Conservation (phyloP, 2,329 filamentous ascomycete species). For the Penicillium vulpinum region DNA sequence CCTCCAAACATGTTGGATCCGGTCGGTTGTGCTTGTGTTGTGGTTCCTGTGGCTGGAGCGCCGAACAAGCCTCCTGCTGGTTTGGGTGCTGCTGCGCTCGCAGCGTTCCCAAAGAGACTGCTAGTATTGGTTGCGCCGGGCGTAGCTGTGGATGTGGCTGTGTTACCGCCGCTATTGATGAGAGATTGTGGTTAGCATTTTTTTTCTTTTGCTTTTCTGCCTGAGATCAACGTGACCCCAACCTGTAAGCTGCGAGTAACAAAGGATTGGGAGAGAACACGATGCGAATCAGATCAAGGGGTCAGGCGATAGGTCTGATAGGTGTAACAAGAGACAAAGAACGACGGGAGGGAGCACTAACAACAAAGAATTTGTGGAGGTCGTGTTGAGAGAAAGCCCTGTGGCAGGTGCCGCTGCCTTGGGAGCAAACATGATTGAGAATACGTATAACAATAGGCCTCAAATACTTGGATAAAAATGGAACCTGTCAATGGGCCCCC, state of each 20-base stretch:
- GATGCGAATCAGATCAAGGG: slow-evolving; percentile 9
- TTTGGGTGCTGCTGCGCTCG: slow-evolving; percentile 30
- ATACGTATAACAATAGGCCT: slow-evolving; percentile 12
- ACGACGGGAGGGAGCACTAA: slow-evolving; percentile 32
- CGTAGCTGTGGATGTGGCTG: slow-evolving; percentile 29
- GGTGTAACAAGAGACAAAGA: slow-evolving; percentile 2
- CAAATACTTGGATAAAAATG: slow-evolving; percentile 7
- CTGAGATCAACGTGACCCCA: background rate
- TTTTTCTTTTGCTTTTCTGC: background rate
- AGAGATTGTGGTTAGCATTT: slow-evolving; percentile 18
- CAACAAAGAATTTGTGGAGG: slow-evolving; percentile 50
- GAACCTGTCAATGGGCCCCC: slow-evolving; percentile 4
- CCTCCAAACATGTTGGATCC: slow-evolving; percentile 38
- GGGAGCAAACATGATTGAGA: slow-evolving; percentile 36
- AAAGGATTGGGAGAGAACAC: background rate
- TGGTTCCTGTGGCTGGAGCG: slow-evolving; percentile 23
- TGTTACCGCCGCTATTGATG: slow-evolving; percentile 24
- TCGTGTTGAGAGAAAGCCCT: slow-evolving; percentile 56
- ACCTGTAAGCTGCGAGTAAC: background rate
- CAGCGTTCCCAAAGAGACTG: slow-evolving; percentile 34
- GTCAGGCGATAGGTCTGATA: slow-evolving; percentile 2
- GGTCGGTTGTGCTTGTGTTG: slow-evolving; percentile 32
- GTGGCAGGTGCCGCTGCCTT: slow-evolving; percentile 37
- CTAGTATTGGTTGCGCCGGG: slow-evolving; percentile 29
- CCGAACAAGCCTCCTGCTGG: slow-evolving; percentile 37